These are phyloP conservation scores for Stenocarpella maydis DNA, from an alignment of 2,329 filamentous ascomycete genomes.

Conservation along the genomic window DNA sequence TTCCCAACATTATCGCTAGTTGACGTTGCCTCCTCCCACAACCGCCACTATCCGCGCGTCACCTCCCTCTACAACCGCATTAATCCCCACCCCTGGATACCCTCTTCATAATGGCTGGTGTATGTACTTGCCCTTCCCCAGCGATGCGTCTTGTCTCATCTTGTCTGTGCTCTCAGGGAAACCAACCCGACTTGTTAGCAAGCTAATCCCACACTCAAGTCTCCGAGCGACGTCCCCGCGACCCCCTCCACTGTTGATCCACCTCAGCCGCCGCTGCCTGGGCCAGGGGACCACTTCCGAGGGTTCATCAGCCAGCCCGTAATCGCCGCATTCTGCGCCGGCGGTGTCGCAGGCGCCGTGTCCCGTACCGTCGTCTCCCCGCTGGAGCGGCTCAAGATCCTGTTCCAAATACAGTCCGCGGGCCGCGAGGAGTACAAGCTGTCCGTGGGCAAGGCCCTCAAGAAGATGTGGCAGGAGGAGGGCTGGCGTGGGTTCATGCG, in stretches of 20 bases:
- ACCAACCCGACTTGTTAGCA: slow-evolving; percentile 14
- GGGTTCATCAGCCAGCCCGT: slow-evolving; percentile 80
- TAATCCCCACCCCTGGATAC: slow-evolving; percentile 14
- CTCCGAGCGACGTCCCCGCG: slow-evolving; percentile 24
- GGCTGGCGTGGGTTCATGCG: slow-evolving; percentile 98
- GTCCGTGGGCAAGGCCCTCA: slow-evolving; percentile 85
- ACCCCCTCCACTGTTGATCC: slow-evolving; percentile 27
- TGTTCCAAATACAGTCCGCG: slow-evolving; percentile 94
- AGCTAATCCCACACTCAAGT: slow-evolving; percentile 29
- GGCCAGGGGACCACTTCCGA: slow-evolving; percentile 48
- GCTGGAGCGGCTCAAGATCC: slow-evolving; percentile 93
- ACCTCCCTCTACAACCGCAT: slow-evolving; percentile 20
- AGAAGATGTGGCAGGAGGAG: slow-evolving; percentile 96
- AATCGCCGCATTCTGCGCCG: slow-evolving; percentile 90
- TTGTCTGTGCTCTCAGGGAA: not conserved
- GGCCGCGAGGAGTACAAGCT: slow-evolving; percentile 93
- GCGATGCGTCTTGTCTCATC: not conserved
- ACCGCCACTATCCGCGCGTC: slow-evolving; percentile 19
- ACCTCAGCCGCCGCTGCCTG: slow-evolving; percentile 38
- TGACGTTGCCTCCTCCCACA: slow-evolving; percentile 25
- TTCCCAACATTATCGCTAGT: slow-evolving; percentile 5
- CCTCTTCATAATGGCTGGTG: slow-evolving; percentile 47
- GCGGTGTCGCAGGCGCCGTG: slow-evolving; percentile 94
- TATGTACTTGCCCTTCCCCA: slow-evolving; percentile 42
- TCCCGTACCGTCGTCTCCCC: slow-evolving; percentile 97